Percentiles rank a stretch among this genome's conserved stretches.
Evolutionary conservation across 2,329 filamentous ascomycete genomes (phyloP).

Genomic region (Sclerotinia borealis): DNA sequence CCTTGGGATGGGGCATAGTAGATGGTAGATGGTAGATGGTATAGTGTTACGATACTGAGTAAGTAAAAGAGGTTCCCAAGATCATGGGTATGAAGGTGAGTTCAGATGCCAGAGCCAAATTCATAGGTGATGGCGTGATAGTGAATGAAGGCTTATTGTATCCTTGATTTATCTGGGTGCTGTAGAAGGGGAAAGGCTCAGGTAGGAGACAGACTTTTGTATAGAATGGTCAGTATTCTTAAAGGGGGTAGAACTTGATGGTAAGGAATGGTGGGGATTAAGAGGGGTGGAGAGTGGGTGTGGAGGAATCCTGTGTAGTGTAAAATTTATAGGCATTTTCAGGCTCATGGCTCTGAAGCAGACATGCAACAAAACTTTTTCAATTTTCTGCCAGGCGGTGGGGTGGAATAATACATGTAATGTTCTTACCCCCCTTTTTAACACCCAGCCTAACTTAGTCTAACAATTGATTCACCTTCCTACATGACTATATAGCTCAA

Average conservation of each 20-base stretch:
- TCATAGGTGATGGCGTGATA: not conserved
- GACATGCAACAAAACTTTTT: slow-evolving; percentile 4
- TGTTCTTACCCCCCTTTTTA: no score
- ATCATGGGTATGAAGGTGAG: not conserved
- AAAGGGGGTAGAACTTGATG: not conserved
- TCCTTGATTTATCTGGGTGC: not conserved
- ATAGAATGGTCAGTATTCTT: not conserved
- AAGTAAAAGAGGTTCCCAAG: not conserved
- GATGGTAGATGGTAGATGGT: not conserved
- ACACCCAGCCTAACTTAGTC: not conserved
- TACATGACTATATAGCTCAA: no score
- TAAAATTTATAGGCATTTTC: no score
- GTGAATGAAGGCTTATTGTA: not conserved
- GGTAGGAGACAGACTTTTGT: not conserved
- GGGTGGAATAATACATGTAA: not conserved
- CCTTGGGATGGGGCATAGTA: no score
- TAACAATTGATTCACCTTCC: not conserved
- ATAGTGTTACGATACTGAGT: not conserved
- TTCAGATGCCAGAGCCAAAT: not conserved
- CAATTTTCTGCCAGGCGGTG: not conserved
- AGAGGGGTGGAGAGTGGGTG: not conserved
- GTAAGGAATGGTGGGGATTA: no score
- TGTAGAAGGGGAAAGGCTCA: not conserved
- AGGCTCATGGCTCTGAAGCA: not conserved
- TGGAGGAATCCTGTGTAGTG: no score